Percentiles rank a stretch among this genome's conserved stretches.
These are phyloP conservation scores for Yarrowia sp. DNA, from an alignment of 805 yeast species.

Conservation along the genomic window DNA sequence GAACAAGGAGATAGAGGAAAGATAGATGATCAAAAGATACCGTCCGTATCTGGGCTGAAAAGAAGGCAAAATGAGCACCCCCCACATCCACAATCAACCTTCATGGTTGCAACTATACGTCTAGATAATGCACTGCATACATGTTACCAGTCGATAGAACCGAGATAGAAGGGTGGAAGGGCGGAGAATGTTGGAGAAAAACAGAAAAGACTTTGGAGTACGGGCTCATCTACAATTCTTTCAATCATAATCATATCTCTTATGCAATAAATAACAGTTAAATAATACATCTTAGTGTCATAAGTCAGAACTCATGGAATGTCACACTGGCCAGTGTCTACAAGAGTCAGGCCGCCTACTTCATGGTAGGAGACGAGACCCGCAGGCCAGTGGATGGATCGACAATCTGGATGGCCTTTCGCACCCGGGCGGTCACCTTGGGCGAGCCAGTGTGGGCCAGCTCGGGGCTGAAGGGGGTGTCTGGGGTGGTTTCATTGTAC, in stretches of 20 bases:
- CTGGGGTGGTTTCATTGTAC: slow-evolving; percentile 31
- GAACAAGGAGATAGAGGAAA: not conserved
- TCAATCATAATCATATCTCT: slow-evolving; percentile 34
- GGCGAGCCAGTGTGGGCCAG: slow-evolving; percentile 25
- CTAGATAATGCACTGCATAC: slow-evolving; percentile 19
- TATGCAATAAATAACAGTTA: slow-evolving; percentile 38
- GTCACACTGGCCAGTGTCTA: slow-evolving; percentile 7
- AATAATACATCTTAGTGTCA: slow-evolving; percentile 36
- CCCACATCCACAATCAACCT: not conserved
- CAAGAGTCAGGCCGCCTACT: slow-evolving; percentile 1
- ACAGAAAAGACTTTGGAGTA: not conserved
- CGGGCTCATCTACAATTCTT: not conserved
- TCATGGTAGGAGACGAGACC: slow-evolving; percentile 33
- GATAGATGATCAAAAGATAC: too few relatives aligned
- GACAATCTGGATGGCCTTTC: slow-evolving; percentile 57
- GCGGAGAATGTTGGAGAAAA: not conserved
- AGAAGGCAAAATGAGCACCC: not conserved
- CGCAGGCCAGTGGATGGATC: slow-evolving; percentile 61
- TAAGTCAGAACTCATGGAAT: slow-evolving; percentile 33
- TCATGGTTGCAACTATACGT: slow-evolving; percentile 30
- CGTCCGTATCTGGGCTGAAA: not conserved
- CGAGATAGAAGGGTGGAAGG: slow-evolving; percentile 1
- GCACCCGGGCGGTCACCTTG: slow-evolving; percentile 40
- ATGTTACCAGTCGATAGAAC: slow-evolving; percentile 5
- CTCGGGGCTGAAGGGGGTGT: slow-evolving; percentile 31